These are phyloP conservation scores for Pythium periplocum DNA, from an alignment of 352 stramenopile genomes.

Conservation along the genomic window DNA sequence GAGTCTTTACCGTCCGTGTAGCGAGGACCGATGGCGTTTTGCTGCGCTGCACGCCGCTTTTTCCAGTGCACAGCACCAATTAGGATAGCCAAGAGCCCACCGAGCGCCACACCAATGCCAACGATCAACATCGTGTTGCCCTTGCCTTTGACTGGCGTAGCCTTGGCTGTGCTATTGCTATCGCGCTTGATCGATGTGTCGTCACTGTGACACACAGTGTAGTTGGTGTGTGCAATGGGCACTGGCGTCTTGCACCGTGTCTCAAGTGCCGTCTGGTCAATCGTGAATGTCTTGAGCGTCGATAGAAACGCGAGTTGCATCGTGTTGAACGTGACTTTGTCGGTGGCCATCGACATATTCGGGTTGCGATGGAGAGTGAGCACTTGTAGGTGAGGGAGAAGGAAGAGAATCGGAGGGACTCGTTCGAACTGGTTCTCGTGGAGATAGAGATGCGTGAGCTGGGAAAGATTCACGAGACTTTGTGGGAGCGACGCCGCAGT, in stretches of 20 bases:
- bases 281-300: constrained; percentile 21
- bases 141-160: background rate
- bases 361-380: constrained; percentile 19
- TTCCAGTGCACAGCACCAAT: constrained; percentile 13
- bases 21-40: background rate
- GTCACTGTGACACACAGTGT: constrained; percentile 22
- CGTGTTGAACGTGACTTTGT: constrained; percentile 17
- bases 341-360: constrained; percentile 6
- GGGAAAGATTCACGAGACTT: constrained; percentile 2
- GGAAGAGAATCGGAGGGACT: constrained; percentile 6
- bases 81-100: background rate
- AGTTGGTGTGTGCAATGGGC: constrained; percentile 9
- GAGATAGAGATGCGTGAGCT: constrained; percentile 13
- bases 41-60: constrained; percentile 2
- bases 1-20: background rate
- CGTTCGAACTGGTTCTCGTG: constrained; percentile 11
- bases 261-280: constrained; percentile 20
- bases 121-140: background rate
- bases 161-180: background rate
- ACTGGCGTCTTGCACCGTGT: constrained; percentile 14
- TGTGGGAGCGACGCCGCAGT: constrained; percentile 1
- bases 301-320: constrained; percentile 23
- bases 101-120: background rate
- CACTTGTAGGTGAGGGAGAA: constrained; percentile 7
- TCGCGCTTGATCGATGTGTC: constrained; percentile 7